These are phyloP conservation scores for Chalciporus chontae DNA, from an alignment of 768 basidiomycete genomes.

Conservation along the genomic window DNA sequence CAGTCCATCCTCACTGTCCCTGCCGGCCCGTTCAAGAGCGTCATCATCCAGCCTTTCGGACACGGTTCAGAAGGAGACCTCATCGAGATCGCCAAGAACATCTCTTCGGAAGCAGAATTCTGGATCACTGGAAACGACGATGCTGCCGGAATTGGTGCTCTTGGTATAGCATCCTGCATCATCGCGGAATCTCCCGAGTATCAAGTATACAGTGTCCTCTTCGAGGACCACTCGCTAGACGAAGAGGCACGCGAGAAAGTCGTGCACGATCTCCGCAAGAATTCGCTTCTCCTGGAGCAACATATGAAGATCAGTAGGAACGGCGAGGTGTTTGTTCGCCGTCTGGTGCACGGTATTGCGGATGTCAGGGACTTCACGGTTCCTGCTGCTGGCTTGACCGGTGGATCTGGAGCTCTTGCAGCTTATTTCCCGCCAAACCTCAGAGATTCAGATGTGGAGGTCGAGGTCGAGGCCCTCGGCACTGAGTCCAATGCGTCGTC, in stretches of 20 bases:
- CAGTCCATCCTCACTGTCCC: conserved; percentile 13
- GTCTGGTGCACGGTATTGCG: conserved; percentile 26
- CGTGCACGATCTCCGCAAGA: conserved; percentile 25
- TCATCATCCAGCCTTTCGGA: conserved; percentile 24
- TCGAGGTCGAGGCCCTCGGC: conserved; percentile 16
- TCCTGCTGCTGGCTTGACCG: conserved; percentile 13
- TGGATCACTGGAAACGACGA: conserved; percentile 31
- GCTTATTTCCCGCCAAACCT: conserved; percentile 20
- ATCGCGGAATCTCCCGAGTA: conserved; percentile 30
- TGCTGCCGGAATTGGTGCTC: conserved; percentile 28
- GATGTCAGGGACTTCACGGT: conserved; percentile 17
- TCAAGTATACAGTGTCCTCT: conserved; percentile 26
- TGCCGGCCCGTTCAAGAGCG: conserved; percentile 20
- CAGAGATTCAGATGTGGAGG: conserved; percentile 17
- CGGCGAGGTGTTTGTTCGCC: conserved; percentile 27
- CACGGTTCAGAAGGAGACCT: conserved; percentile 27
- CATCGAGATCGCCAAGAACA: conserved; percentile 23
- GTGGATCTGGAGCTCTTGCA: conserved; percentile 9
- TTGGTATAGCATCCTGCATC: conserved; percentile 27
- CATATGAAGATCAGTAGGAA: conserved; percentile 27
- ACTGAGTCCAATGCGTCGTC: conserved; percentile 3
- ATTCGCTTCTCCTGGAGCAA: conserved; percentile 25
- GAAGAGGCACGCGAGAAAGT: conserved; percentile 20
- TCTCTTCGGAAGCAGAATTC: conserved; percentile 24
- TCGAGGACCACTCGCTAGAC: conserved; percentile 27